phyloP scores from a whole-genome alignment of 441 rosid genomes.

The Gossypium schwendimanii region DNA sequence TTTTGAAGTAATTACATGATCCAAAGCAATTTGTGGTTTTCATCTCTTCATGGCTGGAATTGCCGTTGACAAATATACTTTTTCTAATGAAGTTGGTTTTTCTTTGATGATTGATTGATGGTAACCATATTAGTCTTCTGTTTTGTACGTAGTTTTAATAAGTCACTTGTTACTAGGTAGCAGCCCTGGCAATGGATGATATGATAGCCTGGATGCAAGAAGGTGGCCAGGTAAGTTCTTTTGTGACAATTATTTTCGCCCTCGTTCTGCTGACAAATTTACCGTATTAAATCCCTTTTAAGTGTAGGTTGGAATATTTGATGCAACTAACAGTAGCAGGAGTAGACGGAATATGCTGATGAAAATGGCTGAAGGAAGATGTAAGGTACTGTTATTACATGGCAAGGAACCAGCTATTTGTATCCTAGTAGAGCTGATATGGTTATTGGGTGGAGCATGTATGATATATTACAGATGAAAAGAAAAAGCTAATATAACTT shows the following conservation, averaged over 20 bases:
- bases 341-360: slow-evolving; percentile 89
- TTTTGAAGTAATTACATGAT: background rate
- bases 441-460: background rate
- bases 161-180: slow-evolving; percentile 93
- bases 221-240: slow-evolving; percentile 89
- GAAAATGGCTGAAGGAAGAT: slow-evolving; percentile 99
- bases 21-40: background rate
- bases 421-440: slow-evolving; percentile 5
- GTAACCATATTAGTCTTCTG: slow-evolving; percentile 45
- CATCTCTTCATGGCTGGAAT: background rate
- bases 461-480: background rate
- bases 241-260: slow-evolving; percentile 8
- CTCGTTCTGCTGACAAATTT: slow-evolving; percentile 19
- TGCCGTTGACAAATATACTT: slow-evolving; percentile 9
- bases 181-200: slow-evolving; percentile 99
- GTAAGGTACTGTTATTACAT: slow-evolving; percentile 59
- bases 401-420: background rate
- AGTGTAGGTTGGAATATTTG: slow-evolving; percentile 90
- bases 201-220: slow-evolving; percentile 99
- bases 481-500: background rate
- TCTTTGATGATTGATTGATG: slow-evolving; percentile 24
- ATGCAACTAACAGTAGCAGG: slow-evolving; percentile 90
- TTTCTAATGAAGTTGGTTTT: slow-evolving; percentile 13
- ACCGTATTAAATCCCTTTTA: slow-evolving; percentile 17
- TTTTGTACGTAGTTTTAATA: slow-evolving; percentile 73